Conservation (phyloP, 192 early-diverging fungal genomes). For the Thamnidium elegans region DNA sequence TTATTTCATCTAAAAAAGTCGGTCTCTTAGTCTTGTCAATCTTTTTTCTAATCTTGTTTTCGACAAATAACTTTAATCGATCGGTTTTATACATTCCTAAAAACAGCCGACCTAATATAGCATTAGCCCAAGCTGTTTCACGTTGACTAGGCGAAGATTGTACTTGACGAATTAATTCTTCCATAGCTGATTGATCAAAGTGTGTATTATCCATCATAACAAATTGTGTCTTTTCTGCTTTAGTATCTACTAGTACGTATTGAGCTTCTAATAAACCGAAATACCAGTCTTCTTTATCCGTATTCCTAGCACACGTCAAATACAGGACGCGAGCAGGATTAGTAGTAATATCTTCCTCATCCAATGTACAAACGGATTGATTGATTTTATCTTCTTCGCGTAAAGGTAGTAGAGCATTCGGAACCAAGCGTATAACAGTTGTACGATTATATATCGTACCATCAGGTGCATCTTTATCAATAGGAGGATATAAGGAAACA, state of each 20-base stretch:
- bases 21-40: conserved; percentile 64
- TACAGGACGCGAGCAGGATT: conserved; percentile 55
- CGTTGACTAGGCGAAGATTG: conserved; percentile 50
- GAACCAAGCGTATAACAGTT: conserved; percentile 57
- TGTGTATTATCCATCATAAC: conserved; percentile 34
- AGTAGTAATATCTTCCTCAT: conserved; percentile 27
- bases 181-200: conserved; percentile 40
- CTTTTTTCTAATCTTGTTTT: conserved; percentile 64
- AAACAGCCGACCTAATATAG: conserved; percentile 77
- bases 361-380: conserved; percentile 65
- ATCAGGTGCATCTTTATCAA: conserved; percentile 48
- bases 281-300: conserved; percentile 93
- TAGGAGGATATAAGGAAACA: conserved; percentile 65
- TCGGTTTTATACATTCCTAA: conserved; percentile 67
- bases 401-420: conserved; percentile 4
- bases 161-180: conserved; percentile 44
- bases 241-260: conserved; percentile 44
- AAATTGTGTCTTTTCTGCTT: background rate
- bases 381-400: conserved; percentile 31
- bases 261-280: conserved; percentile 67
- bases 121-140: conserved; percentile 76
- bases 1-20: conserved; percentile 77
- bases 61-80: conserved; percentile 54
- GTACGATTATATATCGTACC: conserved; percentile 65
- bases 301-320: conserved; percentile 57